Conservation (phyloP, 2,329 filamentous ascomycete genomes). For the Claviceps humidiphila region DNA sequence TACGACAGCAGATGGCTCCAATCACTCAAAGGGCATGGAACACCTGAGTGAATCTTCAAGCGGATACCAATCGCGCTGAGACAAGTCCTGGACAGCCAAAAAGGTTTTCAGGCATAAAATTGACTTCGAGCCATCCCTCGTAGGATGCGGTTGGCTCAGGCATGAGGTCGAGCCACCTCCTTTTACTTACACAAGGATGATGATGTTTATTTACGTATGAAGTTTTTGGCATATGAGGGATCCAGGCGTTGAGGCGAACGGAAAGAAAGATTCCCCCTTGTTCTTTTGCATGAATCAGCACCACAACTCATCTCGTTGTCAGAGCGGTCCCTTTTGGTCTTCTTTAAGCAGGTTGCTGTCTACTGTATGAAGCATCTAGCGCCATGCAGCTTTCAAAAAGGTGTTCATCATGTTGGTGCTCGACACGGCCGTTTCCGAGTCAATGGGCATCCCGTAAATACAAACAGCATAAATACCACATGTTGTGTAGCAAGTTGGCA, state of each 20-base stretch:
- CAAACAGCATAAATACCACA: too few relatives aligned
- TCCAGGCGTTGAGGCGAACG: conserved; percentile 11
- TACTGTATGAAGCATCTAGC: too few relatives aligned
- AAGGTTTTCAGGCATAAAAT: neutral
- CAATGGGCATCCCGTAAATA: too few relatives aligned
- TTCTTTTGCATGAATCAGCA: conserved; percentile 1
- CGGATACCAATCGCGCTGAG: conserved; percentile 8
- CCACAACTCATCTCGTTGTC: neutral
- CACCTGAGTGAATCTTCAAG: conserved; percentile 13
- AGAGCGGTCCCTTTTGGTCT: neutral
- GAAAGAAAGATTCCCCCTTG: conserved; percentile 15
- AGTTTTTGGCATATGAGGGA: conserved; percentile 7
- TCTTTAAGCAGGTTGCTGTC: too few relatives aligned
- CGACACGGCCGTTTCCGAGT: too few relatives aligned
- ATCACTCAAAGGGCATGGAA: conserved; percentile 8
- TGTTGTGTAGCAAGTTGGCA: too few relatives aligned
- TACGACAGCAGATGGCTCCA: conserved; percentile 14
- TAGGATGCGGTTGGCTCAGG: neutral
- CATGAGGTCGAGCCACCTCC: too few relatives aligned
- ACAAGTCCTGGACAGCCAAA: neutral
- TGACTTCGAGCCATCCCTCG: neutral
- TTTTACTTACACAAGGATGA: neutral
- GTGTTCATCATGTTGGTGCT: too few relatives aligned
- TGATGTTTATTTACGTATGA: conserved; percentile 1
- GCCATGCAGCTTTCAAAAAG: too few relatives aligned